phyloP scores from a whole-genome alignment of 306 rosid genomes.

The Quercus gilva region DNA sequence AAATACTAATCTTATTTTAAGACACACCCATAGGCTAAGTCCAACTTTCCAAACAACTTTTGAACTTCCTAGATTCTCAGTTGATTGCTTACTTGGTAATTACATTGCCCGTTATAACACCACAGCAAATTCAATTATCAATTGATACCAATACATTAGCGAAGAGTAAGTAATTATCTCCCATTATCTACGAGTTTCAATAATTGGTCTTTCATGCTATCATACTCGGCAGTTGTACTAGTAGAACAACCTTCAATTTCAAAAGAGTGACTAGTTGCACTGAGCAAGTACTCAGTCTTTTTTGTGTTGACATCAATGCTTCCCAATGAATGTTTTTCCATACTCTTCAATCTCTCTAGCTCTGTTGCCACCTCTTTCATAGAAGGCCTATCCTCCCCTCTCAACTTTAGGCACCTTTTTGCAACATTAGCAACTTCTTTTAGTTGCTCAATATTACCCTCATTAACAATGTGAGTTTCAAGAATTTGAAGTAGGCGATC shows the following conservation, averaged over 20 bases:
- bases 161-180: background rate
- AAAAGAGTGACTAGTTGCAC: background rate
- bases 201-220: background rate
- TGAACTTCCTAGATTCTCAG: too few relatives aligned
- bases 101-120: too few relatives aligned
- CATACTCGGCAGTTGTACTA: background rate
- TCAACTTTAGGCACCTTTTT: conserved; percentile 25
- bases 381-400: conserved; percentile 43
- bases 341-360: conserved; percentile 29
- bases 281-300: conserved; percentile 13
- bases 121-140: too few relatives aligned
- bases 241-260: background rate
- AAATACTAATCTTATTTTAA: too few relatives aligned
- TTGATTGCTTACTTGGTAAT: too few relatives aligned
- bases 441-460: conserved; percentile 16
- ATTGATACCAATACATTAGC: background rate
- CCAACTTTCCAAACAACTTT: too few relatives aligned
- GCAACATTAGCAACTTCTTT: conserved; percentile 31
- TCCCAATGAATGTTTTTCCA: conserved; percentile 9
- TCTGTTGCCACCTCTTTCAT: conserved; percentile 49
- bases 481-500: conserved; percentile 18
- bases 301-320: background rate
- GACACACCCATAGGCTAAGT: too few relatives aligned
- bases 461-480: conserved; percentile 20
- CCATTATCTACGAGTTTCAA: background rate